Base-by-base conservation (phyloP, 805 yeast species). In the Kregervanrija fluxuum region DNA sequence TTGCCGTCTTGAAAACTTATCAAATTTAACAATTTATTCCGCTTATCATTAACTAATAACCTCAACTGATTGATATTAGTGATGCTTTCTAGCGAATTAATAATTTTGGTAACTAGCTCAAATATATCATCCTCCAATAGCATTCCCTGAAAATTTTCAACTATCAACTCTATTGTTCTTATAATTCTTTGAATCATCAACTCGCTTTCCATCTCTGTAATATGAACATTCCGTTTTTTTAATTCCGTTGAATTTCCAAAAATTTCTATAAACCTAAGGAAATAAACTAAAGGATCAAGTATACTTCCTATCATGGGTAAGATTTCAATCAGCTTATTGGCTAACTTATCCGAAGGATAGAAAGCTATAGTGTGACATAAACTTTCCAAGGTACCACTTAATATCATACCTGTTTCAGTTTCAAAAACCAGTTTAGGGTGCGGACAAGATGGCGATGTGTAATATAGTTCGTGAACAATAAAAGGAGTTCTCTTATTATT, bases 301-400 rank as follows among this genome's bases (percentile, higher is more conserved):
- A 78, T 64, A 48, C 74, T 74, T 31, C 73, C 77, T 45, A 78
- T 60, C 40, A 81, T 54, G 0, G 87, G 87, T 22, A 82, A 53
- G n/a, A 77, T 65, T 35, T 73, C 56, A 13, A 79, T 58, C n/a
- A 75, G 60, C 44, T 72, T 73, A 28, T 57, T 62, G 13, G 70
- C 65, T 15, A 68, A 62, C 37, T 53, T 43, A 15, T 48, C 53
- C 14, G 67, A 56, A 4, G 75, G 71, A 47, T 72, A 72, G 59
- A 80, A 81, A 12, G 88, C 59, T 22, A 86, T 67, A 3, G 85
- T 75, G 63, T 90, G 97, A 45, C 90, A 77, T 33, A 89, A 69
- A 38, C 89, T 75, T 60, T 89, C 96, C 10, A 77, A 56, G 0
- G 86, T 59, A 14, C 86, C 86, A 16, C 75, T 70, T 8, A 70